A percentile compares a stretch with the other conserved stretches of the same genome.
phyloP scores from a whole-genome alignment of 345 rosid species.

The Acer campestre region DNA sequence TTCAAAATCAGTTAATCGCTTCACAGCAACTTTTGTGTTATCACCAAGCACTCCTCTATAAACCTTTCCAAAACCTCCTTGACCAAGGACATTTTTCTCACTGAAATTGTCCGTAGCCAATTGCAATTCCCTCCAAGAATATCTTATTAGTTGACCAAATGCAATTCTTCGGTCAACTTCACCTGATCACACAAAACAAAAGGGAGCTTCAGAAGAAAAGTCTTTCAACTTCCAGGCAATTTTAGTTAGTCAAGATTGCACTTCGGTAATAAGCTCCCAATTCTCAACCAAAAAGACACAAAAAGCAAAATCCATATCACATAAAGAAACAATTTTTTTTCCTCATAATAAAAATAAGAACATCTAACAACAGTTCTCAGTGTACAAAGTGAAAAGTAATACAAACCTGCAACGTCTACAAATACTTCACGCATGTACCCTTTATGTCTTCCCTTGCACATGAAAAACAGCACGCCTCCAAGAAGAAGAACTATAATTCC shows the following conservation, averaged over 20 bases:
- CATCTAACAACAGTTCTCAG: neutral
- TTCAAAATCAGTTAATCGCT: constrained; percentile 89
- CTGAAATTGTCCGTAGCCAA: constrained; percentile 84
- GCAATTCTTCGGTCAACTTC: constrained; percentile 95
- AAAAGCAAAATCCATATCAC: neutral
- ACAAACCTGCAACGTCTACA: constrained; percentile 92
- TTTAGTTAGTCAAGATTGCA: neutral
- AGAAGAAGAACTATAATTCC: constrained; percentile 54
- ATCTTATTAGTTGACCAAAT: constrained; percentile 91
- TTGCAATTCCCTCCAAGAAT: constrained; percentile 92
- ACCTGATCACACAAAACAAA: constrained; percentile 49
- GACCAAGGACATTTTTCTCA: constrained; percentile 88
- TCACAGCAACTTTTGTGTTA: constrained; percentile 82
- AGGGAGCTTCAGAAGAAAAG: constrained; percentile 1
- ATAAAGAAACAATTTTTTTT: neutral
- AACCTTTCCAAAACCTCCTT: constrained; percentile 97
- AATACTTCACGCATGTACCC: constrained; percentile 74
- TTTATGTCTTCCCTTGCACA: constrained; percentile 63
- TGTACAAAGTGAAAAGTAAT: constrained; percentile 9
- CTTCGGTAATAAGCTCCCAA: neutral
- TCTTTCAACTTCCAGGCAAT: neutral
- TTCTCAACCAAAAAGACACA: neutral
- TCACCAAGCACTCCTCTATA: constrained; percentile 87
- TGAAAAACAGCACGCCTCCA: constrained; percentile 53
- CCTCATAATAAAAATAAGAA: neutral